Evolutionary conservation across 2,329 filamentous ascomycete species (phyloP), one percentile per base, ranked within the genome.

Genomic region (Plenodomus tracheiphilus): DNA sequence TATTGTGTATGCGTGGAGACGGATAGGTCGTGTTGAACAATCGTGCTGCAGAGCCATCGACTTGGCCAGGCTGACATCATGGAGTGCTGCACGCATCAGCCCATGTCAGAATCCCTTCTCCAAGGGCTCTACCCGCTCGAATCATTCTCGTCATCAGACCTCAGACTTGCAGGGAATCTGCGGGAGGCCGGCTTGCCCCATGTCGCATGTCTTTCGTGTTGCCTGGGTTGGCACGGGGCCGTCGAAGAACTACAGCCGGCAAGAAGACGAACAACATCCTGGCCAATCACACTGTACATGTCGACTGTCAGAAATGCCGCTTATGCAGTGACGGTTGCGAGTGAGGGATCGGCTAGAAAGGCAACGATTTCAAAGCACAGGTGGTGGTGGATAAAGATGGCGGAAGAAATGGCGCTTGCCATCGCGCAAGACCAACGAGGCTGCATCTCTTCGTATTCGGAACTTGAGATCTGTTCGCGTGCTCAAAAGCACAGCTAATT

Each of bases 271-370:
- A 40, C 41, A 46, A 8, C 28, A 4, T 39, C 43, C 17, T 2
- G 44, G 22, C 68, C 68, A 70, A 71, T 71, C 53, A 65, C 39
- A 45, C 39, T 11, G 15, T n/a, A 42, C 18, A 19, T 20, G 36
- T 44, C 36, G 56, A 54, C 52, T 65, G 58, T 64, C 61, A 65
- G 49, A 61, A 62, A 57, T 59, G 60, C 58, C 68, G 68, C 68
- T 71, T 69, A 70, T 71, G 68, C 68, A 70, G 62, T 66, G 61
- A 69, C 68, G 68, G 69, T 71, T 56, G 48, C 49, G 59, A 53
- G 46, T 61, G 53, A 61, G 51, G 46, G 57, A 61, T 69, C 66
- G 67, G 65, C 65, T 69, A 65, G 62, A 64, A 51, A 52, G 51
- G 42, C 48, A 43, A 52, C 51, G 56, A 68, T 70, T 71, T 66